Evolutionary conservation across 78 protist species (phyloP).

Genomic region (Isochrysis galbana): DNA sequence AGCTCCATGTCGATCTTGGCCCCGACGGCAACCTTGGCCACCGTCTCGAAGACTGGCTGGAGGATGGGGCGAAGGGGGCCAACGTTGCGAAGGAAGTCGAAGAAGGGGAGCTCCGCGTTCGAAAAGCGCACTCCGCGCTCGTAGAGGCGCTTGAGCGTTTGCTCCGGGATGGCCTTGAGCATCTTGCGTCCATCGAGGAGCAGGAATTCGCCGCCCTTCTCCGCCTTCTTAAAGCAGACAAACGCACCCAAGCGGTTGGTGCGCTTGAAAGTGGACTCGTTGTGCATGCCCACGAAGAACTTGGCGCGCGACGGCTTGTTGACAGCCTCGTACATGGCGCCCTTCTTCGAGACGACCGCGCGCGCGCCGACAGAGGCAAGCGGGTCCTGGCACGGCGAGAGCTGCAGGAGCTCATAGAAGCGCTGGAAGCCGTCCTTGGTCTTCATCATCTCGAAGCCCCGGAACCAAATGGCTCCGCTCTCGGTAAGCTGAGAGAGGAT

Average conservation of each 20-base stretch:
- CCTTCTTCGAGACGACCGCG: not conserved
- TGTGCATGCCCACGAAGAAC: constrained; percentile 39
- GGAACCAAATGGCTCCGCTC: constrained; percentile 17
- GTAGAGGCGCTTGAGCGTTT: not conserved
- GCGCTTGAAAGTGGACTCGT: constrained; percentile 25
- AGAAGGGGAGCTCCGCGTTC: constrained; percentile 28
- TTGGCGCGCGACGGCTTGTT: not conserved
- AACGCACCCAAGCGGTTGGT: constrained; percentile 26
- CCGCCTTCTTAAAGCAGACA: constrained; percentile 46
- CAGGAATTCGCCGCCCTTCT: constrained; percentile 48
- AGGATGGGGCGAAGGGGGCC: not conserved
- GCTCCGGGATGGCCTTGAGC: not conserved
- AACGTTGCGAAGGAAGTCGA: not conserved
- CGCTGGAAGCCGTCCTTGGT: constrained; percentile 20
- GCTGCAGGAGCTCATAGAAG: constrained; percentile 22
- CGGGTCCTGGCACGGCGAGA: constrained; percentile 40
- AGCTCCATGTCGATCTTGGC: constrained; percentile 30
- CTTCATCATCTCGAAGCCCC: constrained; percentile 28
- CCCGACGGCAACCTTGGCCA: not conserved
- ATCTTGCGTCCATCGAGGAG: constrained; percentile 15
- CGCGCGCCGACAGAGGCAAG: constrained; percentile 6
- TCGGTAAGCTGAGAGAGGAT: not conserved
- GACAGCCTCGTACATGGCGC: constrained; percentile 30
- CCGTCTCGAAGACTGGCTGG: not conserved
- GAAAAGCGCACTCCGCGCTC: constrained; percentile 1